phyloP scores from a whole-genome alignment of 768 basidiomycete species.

The Leccinellum luteum region DNA sequence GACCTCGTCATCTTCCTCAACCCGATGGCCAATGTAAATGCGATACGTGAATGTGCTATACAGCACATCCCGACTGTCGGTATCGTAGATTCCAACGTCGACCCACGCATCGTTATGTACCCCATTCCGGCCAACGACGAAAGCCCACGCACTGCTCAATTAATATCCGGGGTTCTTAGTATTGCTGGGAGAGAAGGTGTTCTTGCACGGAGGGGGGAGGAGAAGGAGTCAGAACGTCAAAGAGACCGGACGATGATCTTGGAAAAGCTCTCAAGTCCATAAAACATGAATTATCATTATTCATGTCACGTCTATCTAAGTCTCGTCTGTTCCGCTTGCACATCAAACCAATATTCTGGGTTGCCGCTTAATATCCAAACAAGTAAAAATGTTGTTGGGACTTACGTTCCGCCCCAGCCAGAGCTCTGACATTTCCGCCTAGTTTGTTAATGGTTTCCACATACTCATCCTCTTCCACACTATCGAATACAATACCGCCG shows the following conservation, averaged over 20 bases:
- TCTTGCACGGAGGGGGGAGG: slow-evolving; percentile 39
- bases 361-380: slow-evolving; percentile 17
- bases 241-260: slow-evolving; percentile 26
- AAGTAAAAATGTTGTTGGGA: slow-evolving; percentile 15
- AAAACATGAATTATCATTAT: slow-evolving; percentile 19
- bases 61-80: slow-evolving; percentile 92
- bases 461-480: slow-evolving; percentile 97
- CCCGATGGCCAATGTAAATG: slow-evolving; percentile 78
- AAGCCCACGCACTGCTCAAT: slow-evolving; percentile 83
- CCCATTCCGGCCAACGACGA: slow-evolving; percentile 99
- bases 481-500: slow-evolving; percentile 96
- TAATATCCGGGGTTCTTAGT: slow-evolving; percentile 86
- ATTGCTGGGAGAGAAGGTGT: slow-evolving; percentile 81
- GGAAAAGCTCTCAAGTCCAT: slow-evolving; percentile 22
- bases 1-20: slow-evolving; percentile 92
- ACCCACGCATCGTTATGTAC: slow-evolving; percentile 96
- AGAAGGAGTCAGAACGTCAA: slow-evolving; percentile 21
- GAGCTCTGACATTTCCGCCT: slow-evolving; percentile 77
- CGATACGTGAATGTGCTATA: slow-evolving; percentile 88
- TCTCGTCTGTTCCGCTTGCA: slow-evolving; percentile 48
- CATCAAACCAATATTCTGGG: slow-evolving; percentile 68
- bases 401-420: slow-evolving; percentile 88
- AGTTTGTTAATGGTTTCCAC: slow-evolving; percentile 95
- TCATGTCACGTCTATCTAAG: slow-evolving; percentile 22
- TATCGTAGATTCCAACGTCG: slow-evolving; percentile 91